Evolutionary conservation across 225 moss, liverwort and hornwort genomes (phyloP), one percentile per base, ranked within the genome.

Genomic region (Takakia lepidozioides): DNA sequence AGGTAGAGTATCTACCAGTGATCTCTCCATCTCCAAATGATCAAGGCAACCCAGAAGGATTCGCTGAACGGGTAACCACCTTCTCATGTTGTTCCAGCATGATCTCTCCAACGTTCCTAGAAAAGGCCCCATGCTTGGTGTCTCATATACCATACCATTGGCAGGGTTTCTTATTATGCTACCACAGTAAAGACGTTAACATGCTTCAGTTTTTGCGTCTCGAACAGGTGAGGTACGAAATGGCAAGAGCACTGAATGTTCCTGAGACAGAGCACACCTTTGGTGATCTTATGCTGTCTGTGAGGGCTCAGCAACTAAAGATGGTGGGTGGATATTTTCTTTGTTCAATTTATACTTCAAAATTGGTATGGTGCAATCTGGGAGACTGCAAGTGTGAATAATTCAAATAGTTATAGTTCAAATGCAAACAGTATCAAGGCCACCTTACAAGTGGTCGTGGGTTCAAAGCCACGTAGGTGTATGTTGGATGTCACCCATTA

Each of bases 1-100:
- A 93, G 85, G 88, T 88, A 55, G 85, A 93, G 41, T 93, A 88
- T 51, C 69, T 93, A 38, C 88, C 92, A 43, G 88, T 93, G 15
- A 57, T 85, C 19, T 72, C 82, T 56, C 92, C 92, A 36, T 64
- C 88, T 48, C 72, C 66, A 27, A 73, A 61, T 62, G 93, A 93
- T 49, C 49, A 66, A 51, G 60, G 80, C 37, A 67, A 81, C 61
- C 80, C 81, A 39, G 60, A 41, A 39, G 75, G 74, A 16, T 93
- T 83, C 68, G 80, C 88, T 2, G 75, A 75, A 39, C 73, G 71
- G 60, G 93, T 93, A 72, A 40, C 68, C 38, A 57, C 65, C 45
- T 54, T 54, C n/a, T n/a, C n/a, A 18, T 18, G 15, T 26, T 18
- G 18, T 46, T 20, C 46, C 4, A 16, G 20, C 46, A 3, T 51